Percentiles rank a stretch among this genome's conserved stretches.
These are phyloP conservation scores for Rauvolfia tetraphylla DNA, from an alignment of 257 asterid species.

Conservation along the genomic window DNA sequence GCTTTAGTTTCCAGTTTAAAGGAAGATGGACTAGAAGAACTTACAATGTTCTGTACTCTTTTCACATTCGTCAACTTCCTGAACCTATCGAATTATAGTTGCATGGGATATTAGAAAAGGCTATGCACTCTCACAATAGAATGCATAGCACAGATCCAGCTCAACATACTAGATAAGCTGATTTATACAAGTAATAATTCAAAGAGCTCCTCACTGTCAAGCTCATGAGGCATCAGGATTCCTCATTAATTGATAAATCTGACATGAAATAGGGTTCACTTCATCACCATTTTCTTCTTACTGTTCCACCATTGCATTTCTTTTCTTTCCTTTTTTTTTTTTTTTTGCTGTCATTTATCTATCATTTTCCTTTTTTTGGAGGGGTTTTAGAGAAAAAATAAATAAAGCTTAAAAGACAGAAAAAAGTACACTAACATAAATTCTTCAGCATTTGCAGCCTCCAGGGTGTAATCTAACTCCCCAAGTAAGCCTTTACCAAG, in stretches of 20 bases:
- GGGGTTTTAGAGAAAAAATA: neutral
- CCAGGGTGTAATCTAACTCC: slow-evolving; percentile 90
- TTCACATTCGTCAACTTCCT: neutral
- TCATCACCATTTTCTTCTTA: neutral
- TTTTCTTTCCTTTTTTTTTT: neutral
- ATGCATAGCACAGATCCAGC: neutral
- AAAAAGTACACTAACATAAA: slow-evolving; percentile 49
- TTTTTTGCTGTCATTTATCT: neutral
- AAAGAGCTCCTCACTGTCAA: neutral
- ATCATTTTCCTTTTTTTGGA: neutral
- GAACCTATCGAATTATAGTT: neutral
- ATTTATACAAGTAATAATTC: too few relatives aligned
- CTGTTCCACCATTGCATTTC: neutral
- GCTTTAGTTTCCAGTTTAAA: neutral
- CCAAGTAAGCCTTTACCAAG: slow-evolving; percentile 94
- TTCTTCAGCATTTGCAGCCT: slow-evolving; percentile 85
- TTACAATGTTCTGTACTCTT: neutral
- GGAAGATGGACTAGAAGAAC: neutral
- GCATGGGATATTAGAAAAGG: neutral
- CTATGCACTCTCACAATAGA: neutral
- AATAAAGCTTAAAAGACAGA: slow-evolving; percentile 4
- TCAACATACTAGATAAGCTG: neutral
- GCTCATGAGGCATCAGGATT: neutral
- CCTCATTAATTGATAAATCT: neutral
- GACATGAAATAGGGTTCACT: neutral